phyloP scores from a whole-genome alignment of 257 asterid species.

The Scutellaria galericulata region DNA sequence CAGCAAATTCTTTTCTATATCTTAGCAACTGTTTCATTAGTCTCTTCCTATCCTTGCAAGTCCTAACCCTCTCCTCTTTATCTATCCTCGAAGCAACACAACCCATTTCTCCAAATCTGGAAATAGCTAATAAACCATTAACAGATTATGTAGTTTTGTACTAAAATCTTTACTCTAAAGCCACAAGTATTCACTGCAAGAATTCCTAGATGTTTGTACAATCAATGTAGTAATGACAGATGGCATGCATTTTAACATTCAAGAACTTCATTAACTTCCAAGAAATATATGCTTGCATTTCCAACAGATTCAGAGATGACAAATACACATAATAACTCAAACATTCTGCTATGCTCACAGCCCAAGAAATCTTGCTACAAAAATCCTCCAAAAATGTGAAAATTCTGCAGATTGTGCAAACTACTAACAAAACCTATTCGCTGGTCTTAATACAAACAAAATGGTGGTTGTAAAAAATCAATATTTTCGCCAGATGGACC shows the following conservation, averaged over 20 bases:
- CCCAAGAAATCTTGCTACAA: slow-evolving; percentile 30
- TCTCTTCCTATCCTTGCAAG: slow-evolving; percentile 75
- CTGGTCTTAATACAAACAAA: slow-evolving; percentile 31
- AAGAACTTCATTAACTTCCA: slow-evolving; percentile 18
- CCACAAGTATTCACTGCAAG: too few species aligned
- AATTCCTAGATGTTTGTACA: too few species aligned
- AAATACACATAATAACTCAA: slow-evolving; percentile 3
- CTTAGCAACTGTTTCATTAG: slow-evolving; percentile 66
- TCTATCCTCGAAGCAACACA: slow-evolving; percentile 78
- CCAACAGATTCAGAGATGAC: slow-evolving; percentile 33
- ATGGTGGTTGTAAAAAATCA: slow-evolving; percentile 30
- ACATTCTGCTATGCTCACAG: slow-evolving; percentile 25
- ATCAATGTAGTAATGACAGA: too few species aligned
- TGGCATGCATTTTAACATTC: slow-evolving; percentile 20
- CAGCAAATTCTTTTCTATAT: slow-evolving; percentile 68
- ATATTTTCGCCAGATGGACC: slow-evolving; percentile 29
- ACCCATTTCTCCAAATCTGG: slow-evolving; percentile 57
- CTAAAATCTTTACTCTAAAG: too few species aligned
- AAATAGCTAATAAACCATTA: background rate
- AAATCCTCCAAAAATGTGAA: slow-evolving; percentile 28
- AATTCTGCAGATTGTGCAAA: slow-evolving; percentile 17
- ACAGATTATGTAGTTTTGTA: too few species aligned
- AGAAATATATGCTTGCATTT: background rate
- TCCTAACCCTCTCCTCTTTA: slow-evolving; percentile 71
- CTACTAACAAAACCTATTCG: slow-evolving; percentile 13